phyloP scores from a whole-genome alignment of 169 alveolate genomes.

The Besnoitia besnoiti region DNA sequence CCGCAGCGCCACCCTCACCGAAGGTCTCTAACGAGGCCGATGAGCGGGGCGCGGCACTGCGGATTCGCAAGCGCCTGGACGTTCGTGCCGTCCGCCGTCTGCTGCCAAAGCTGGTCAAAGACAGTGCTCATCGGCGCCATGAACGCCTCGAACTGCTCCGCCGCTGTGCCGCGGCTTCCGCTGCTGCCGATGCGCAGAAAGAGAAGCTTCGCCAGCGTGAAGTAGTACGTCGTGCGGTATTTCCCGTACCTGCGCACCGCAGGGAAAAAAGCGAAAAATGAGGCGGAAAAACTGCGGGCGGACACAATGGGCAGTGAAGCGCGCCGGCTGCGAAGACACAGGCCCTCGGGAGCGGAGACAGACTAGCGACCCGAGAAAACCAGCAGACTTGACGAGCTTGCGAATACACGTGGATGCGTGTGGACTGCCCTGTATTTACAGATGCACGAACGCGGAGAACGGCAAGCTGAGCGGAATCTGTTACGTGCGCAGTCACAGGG shows the following conservation, averaged over 20 bases:
- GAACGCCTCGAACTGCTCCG: slow-evolving; percentile 81
- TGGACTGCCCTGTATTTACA: no score
- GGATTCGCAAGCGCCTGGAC: slow-evolving; percentile 72
- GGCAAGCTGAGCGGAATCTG: no score
- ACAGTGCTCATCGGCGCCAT: slow-evolving; percentile 82
- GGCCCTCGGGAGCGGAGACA: no score
- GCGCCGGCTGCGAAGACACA: no score
- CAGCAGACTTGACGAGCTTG: no score
- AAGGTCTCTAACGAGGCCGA: slow-evolving; percentile 91
- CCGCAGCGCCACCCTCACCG: no score
- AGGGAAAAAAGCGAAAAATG: background rate
- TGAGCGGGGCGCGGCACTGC: slow-evolving; percentile 81
- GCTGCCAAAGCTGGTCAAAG: slow-evolving; percentile 77
- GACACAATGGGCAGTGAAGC: no score
- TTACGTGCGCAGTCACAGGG: no score
- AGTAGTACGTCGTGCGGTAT: slow-evolving; percentile 90
- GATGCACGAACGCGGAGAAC: no score
- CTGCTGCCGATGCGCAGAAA: slow-evolving; percentile 69
- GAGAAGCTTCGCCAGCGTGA: slow-evolving; percentile 88
- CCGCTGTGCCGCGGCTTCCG: slow-evolving; percentile 11
- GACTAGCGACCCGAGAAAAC: no score
- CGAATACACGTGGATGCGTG: no score
- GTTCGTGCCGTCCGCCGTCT: slow-evolving; percentile 74
- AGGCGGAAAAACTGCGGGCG: no score
- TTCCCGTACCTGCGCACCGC: slow-evolving; percentile 85